Base-by-base conservation (phyloP, 2,329 filamentous ascomycete species). In the Emmonsia crescens region DNA sequence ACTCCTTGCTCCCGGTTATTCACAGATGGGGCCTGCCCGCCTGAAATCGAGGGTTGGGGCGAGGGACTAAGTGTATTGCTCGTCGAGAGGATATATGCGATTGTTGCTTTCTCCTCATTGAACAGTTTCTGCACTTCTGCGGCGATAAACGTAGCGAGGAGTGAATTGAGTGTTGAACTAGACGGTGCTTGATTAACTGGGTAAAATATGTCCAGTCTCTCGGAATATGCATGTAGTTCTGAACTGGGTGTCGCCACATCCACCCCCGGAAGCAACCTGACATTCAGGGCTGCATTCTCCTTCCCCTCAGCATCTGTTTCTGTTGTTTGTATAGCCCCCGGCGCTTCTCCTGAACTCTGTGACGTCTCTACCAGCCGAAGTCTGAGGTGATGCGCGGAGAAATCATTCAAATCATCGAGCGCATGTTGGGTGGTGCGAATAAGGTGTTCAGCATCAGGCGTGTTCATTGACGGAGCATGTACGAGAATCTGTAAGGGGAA, bases 401-500 rank as follows among this genome's bases (percentile, higher is more conserved):
- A 93, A 68, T 93, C 89, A 69, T 93, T 92, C 63, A 91, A 82
- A 68, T 91, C 88, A 74, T 96, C 91, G 61, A 97, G 83, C 12
- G 88, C 86, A 74, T 91, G 86, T 71, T 97, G 91, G 0, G 91
- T 91, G n/a, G 87, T 82, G 62, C 86, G 87, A 57, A 96, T 77
- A 14, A 96, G 82, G 69, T 86, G 83, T 69, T 88, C 83, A 1
- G 86, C 85, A 69, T 96, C 89, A 49, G 83, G 77, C 1, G 83
- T 78, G 57, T 84, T 82, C 36, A 95, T 76, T 14, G 80, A 78
- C 42, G 86, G 82, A 33, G 89, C 85, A 68, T 91, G 84, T 65
- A 97, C 81, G 33, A 86, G 85, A 66, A 97, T 89, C 64, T 87
- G 86, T 24, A 97, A 81, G 8, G 94, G 92, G 67, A 96, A 96